phyloP scores from a whole-genome alignment of 345 rosid species.

The Moringa oleifera region DNA sequence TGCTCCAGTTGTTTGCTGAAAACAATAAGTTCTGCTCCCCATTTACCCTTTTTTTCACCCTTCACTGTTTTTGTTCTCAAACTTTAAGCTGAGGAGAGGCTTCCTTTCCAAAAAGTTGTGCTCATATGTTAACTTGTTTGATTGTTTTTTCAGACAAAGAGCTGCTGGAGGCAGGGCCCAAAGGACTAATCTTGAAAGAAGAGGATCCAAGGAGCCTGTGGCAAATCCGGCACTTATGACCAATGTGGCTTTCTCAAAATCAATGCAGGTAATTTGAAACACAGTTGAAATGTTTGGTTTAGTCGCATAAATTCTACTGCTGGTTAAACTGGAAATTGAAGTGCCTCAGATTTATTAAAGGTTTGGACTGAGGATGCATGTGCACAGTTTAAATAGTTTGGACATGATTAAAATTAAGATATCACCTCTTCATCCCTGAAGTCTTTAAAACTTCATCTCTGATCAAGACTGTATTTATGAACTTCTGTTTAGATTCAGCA shows the following conservation, averaged over 20 bases:
- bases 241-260: conserved; percentile 20
- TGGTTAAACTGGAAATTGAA: conserved; percentile 1
- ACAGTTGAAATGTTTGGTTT: background rate
- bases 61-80: background rate
- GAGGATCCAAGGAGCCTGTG: conserved; percentile 24
- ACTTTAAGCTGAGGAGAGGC: conserved; percentile 4
- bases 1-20: too few species aligned
- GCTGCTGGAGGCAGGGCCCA: conserved; percentile 26
- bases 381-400: background rate
- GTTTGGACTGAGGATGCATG: background rate
- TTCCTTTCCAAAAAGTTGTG: conserved; percentile 1
- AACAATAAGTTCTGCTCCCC: too few species aligned
- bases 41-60: background rate
- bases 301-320: conserved; percentile 5
- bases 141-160: conserved; percentile 37
- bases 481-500: too few species aligned
- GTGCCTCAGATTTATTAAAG: background rate
- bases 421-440: too few species aligned
- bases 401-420: too few species aligned
- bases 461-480: too few species aligned
- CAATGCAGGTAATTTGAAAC: conserved; percentile 40
- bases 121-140: conserved; percentile 4
- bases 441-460: too few species aligned
- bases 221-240: conserved; percentile 16
- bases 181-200: conserved; percentile 23